These are phyloP conservation scores for Mortierella sp. DNA, from an alignment of 371 early-diverging fungal species.

Conservation along the genomic window DNA sequence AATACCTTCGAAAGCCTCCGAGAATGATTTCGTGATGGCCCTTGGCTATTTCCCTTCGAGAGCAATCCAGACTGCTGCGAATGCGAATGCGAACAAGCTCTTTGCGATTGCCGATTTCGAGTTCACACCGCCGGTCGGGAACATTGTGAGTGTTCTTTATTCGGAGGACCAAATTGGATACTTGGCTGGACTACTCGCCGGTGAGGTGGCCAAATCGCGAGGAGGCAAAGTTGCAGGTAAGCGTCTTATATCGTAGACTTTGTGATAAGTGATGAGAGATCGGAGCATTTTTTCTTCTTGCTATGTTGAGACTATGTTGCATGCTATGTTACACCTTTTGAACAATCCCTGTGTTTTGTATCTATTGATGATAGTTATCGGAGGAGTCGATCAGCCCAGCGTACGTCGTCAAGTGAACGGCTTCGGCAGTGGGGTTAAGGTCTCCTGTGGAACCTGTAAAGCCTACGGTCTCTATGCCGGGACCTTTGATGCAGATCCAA, in stretches of 20 bases:
- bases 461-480: slow-evolving; percentile 47
- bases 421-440: slow-evolving; percentile 50
- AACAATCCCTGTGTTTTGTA: not conserved
- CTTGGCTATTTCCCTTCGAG: slow-evolving; percentile 46
- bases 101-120: slow-evolving; percentile 53
- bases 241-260: not conserved
- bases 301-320: no score
- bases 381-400: slow-evolving; percentile 52
- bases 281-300: no score
- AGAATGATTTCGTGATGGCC: slow-evolving; percentile 46
- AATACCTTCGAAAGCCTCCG: slow-evolving; percentile 28
- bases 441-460: slow-evolving; percentile 32
- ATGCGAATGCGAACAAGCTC: slow-evolving; percentile 34
- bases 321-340: not conserved
- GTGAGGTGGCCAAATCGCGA: slow-evolving; percentile 46
- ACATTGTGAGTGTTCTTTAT: slow-evolving; percentile 51
- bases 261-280: not conserved
- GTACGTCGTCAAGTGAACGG: slow-evolving; percentile 50
- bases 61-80: slow-evolving; percentile 45
- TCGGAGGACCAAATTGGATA: slow-evolving; percentile 53
- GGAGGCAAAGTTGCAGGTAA: slow-evolving; percentile 49
- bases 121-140: slow-evolving; percentile 48
- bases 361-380: slow-evolving; percentile 22
- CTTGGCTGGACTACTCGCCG: slow-evolving; percentile 50
- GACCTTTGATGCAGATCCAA: slow-evolving; percentile 31